phyloP scores from a whole-genome alignment of 495 filamentous ascomycete species.

The Chaetomidium leptoderma region DNA sequence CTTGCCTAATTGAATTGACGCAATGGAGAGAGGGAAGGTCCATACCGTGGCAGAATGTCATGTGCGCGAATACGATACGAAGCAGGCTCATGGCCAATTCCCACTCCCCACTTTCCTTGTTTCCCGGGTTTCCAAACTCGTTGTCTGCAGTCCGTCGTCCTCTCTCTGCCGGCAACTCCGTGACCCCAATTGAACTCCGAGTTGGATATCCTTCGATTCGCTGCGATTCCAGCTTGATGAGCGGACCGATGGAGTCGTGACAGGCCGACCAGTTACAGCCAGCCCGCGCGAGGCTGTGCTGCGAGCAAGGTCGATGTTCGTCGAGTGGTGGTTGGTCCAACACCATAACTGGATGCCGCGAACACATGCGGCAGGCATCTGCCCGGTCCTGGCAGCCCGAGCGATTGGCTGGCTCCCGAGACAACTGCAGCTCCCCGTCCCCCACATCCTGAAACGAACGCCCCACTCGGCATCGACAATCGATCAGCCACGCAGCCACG shows the following conservation, averaged over 20 bases:
- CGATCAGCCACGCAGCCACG: conserved; percentile 5
- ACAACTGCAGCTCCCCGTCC: conserved; percentile 10
- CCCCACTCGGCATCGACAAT: conserved; percentile 8
- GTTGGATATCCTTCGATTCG: not conserved
- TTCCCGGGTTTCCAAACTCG: not conserved
- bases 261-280: conserved; percentile 6
- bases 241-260: not conserved
- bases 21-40: too few relatives aligned
- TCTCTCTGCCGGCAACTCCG: conserved; percentile 8
- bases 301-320: not conserved
- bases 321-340: conserved; percentile 8
- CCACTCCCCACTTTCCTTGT: not conserved
- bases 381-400: conserved; percentile 10
- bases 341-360: conserved; percentile 5
- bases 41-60: not conserved
- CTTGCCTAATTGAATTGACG: not conserved
- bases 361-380: conserved; percentile 5
- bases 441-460: conserved; percentile 6
- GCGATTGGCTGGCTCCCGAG: conserved; percentile 29
- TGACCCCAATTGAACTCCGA: not conserved
- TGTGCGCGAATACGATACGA: not conserved
- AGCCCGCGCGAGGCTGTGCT: conserved; percentile 19
- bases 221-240: conserved; percentile 1
- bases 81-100: not conserved
- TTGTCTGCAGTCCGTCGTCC: not conserved